phyloP scores from a whole-genome alignment of 2,329 filamentous ascomycete genomes.

The Arthroderma sp. region DNA sequence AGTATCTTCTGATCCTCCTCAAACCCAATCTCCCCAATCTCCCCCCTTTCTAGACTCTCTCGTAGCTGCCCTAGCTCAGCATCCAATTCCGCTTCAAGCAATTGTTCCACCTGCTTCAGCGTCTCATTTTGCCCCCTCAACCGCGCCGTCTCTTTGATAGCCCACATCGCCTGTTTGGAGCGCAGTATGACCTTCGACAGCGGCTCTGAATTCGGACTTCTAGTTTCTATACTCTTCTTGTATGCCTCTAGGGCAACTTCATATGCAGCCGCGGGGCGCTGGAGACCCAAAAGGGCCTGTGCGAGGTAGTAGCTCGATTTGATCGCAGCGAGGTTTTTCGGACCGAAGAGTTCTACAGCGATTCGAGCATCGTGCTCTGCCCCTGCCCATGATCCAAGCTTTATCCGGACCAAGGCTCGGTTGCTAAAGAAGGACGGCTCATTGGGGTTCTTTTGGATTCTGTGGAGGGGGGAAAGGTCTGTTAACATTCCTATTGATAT shows the following conservation, averaged over 20 bases:
- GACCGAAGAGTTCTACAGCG: constrained; percentile 52
- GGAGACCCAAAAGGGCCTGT: constrained; percentile 65
- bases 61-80: constrained; percentile 25
- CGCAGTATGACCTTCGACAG: constrained; percentile 62
- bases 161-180: constrained; percentile 80
- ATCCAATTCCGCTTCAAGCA: constrained; percentile 27
- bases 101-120: constrained; percentile 26
- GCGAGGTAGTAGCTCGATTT: constrained; percentile 77
- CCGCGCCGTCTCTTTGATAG: constrained; percentile 47
- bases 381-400: constrained; percentile 57
- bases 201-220: constrained; percentile 54
- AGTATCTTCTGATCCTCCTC: constrained; percentile 51
- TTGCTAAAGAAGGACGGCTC: constrained; percentile 81
- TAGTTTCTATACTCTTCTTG: constrained; percentile 47
- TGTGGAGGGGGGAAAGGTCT: constrained; percentile 19
- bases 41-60: constrained; percentile 21
- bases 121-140: constrained; percentile 34
- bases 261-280: constrained; percentile 60
- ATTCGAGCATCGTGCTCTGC: constrained; percentile 65
- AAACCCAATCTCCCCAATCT: constrained; percentile 50
- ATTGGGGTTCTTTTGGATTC: constrained; percentile 62
- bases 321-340: constrained; percentile 44
- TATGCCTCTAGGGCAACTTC: constrained; percentile 60
- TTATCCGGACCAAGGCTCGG: constrained; percentile 68
- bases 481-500: constrained; percentile 1